These are phyloP conservation scores for Vitis labrusca DNA, from an alignment of 164 flowering plant species.

Conservation along the genomic window DNA sequence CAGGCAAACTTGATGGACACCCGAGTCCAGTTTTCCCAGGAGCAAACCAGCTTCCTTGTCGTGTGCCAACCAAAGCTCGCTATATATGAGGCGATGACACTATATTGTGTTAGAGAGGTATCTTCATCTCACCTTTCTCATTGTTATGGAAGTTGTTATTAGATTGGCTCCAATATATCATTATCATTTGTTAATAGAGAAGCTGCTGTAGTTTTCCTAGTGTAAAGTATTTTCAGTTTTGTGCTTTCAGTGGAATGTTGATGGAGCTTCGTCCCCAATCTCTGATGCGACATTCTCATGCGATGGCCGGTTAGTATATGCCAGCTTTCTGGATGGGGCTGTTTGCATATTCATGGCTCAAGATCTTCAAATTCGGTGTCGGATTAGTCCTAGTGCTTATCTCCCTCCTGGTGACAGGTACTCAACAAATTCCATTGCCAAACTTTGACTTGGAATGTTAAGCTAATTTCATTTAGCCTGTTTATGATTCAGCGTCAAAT, in stretches of 20 bases:
- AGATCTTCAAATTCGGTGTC: slow-evolving; percentile 28
- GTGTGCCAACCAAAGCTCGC: slow-evolving; percentile 39
- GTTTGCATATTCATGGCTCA: slow-evolving; percentile 28
- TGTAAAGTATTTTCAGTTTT: background rate
- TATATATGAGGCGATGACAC: slow-evolving; percentile 30
- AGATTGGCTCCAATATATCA: too few species aligned
- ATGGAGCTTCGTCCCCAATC: slow-evolving; percentile 27
- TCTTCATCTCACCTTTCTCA: background rate
- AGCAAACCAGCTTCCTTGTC: slow-evolving; percentile 38
- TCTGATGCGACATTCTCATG: slow-evolving; percentile 42
- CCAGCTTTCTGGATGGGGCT: slow-evolving; percentile 37
- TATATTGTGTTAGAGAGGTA: slow-evolving; percentile 36
- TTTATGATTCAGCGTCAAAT: too few species aligned
- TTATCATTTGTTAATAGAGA: background rate
- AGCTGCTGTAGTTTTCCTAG: background rate
- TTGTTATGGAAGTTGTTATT: too few species aligned
- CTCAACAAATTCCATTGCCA: too few species aligned
- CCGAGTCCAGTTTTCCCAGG: slow-evolving; percentile 43
- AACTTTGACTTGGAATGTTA: too few species aligned
- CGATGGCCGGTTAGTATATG: slow-evolving; percentile 40
- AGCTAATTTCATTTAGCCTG: too few species aligned
- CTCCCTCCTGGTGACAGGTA: slow-evolving; percentile 29
- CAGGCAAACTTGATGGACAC: slow-evolving; percentile 21
- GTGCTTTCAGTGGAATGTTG: slow-evolving; percentile 33
- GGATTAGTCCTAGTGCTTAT: slow-evolving; percentile 35